Percentiles rank a stretch among this genome's conserved stretches.
phyloP scores from a whole-genome alignment of 352 stramenopile genomes.

The Pythium plurisporium region DNA sequence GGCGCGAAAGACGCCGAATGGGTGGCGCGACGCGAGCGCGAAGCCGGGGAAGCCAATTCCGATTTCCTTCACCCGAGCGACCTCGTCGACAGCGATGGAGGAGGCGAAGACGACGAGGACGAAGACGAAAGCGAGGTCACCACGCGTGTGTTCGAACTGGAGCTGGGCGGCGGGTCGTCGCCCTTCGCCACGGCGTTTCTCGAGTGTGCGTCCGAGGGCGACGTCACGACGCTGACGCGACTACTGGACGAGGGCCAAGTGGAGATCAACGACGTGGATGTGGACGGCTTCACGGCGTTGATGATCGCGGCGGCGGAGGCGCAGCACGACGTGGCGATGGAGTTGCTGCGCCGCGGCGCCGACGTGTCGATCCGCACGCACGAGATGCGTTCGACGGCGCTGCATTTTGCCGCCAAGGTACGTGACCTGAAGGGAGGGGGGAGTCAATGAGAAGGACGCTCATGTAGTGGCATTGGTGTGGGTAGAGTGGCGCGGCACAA shows the following conservation, averaged over 20 bases:
- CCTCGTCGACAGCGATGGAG: not conserved
- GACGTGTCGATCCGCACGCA: constrained; percentile 62
- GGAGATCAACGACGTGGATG: constrained; percentile 65
- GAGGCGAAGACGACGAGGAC: constrained; percentile 9
- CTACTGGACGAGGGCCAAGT: constrained; percentile 60
- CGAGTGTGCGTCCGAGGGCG: constrained; percentile 64
- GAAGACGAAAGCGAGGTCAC: constrained; percentile 51
- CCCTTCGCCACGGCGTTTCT: constrained; percentile 70
- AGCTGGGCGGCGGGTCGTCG: constrained; percentile 41
- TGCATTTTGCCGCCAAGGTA: constrained; percentile 82
- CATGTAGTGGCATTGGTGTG: not conserved
- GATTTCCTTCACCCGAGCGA: not conserved
- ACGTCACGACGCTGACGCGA: constrained; percentile 51
- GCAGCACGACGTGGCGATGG: constrained; percentile 47
- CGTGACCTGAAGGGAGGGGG: not conserved
- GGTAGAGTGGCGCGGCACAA: constrained; percentile 55
- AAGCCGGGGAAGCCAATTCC: constrained; percentile 1
- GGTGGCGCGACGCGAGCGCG: constrained; percentile 11
- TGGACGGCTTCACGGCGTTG: constrained; percentile 80
- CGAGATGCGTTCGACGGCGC: constrained; percentile 65
- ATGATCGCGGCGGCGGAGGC: constrained; percentile 81
- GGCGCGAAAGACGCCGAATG: constrained; percentile 19
- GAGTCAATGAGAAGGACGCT: not conserved
- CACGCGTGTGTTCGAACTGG: constrained; percentile 62
- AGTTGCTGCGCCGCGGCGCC: constrained; percentile 52